Evolutionary conservation across 768 basidiomycete species (phyloP), one percentile per base, ranked within the genome.

Genomic region (Lactarius sanguifluus): DNA sequence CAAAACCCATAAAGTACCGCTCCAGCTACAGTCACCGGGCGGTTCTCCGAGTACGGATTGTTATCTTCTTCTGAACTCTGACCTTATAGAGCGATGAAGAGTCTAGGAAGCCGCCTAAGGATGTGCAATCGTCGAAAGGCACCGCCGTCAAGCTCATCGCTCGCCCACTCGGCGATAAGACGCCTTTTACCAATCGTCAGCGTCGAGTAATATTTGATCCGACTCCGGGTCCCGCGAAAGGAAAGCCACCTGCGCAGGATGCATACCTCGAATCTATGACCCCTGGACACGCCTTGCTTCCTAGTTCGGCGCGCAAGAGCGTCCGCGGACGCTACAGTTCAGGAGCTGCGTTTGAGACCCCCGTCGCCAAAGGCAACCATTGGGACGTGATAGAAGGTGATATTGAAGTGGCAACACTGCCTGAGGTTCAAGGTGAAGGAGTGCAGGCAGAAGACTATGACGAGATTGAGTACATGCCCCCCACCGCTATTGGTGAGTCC

Each of bases 381-480:
- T 94, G 91, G 91, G 90, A 94, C 70, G 82, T 90, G 40, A 86
- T 85, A 70, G 89, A 91, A 56, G 77, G 76, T 16, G 81, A 80
- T 41, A 73, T 81, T 25, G 77, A 78, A 40, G 70, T 77, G 28
- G 72, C 72, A 16, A 59, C 45, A 7, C 59, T 68, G 13, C 69
- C 61, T 12, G 75, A 72, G 54, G 73, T 71, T 28, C 71, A 75
- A 56, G 59, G 57, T 4, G 66, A 70, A 54, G 70, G 68, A 40
- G 65, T 23, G 5, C 66, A 66, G 40, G 63, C 61, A 36, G 77
- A 79, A 45, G 78, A 78, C 54, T 75, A 74, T 47, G 81, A 80
- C 62, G 84, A 85, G 71, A 79, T 84, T 12, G 83, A 85, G 69
- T 85, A 85, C 65, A 83, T 83, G 80, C 81, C 83, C 28, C 83